A percentile compares a stretch with the other conserved stretches of the same genome.
Conservation (phyloP, 2,329 filamentous ascomycete genomes). For the Penicillium sp. region DNA sequence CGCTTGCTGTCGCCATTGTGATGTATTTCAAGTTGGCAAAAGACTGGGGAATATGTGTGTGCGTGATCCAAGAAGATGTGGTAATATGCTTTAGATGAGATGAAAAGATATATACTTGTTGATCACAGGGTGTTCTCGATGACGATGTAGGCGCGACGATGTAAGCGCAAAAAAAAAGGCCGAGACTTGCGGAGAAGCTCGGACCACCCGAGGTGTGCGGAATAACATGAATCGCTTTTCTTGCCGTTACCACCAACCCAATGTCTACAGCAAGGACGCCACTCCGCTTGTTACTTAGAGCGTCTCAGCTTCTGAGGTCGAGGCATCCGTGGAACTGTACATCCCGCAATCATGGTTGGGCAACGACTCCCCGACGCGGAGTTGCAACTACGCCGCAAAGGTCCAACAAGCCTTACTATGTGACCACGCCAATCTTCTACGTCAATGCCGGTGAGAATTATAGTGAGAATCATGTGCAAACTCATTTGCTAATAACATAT, state of each 20-base stretch:
- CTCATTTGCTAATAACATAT: neutral
- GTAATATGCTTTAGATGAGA: neutral
- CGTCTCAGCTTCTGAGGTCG: conserved; percentile 20
- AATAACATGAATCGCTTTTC: conserved; percentile 18
- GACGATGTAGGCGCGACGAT: conserved; percentile 4
- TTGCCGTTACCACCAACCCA: conserved; percentile 11
- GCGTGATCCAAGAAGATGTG: neutral
- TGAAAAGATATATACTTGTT: neutral
- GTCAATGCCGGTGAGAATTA: conserved; percentile 71
- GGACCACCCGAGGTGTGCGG: conserved; percentile 30
- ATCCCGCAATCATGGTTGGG: conserved; percentile 20
- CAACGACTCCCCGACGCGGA: conserved; percentile 19
- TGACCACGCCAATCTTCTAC: conserved; percentile 97
- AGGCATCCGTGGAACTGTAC: conserved; percentile 26
- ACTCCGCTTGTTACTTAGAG: conserved; percentile 27
- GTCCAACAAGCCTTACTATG: conserved; percentile 72
- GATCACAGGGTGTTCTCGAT: neutral
- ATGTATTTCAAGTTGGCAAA: neutral
- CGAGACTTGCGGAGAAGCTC: conserved; percentile 25
- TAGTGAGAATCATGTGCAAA: neutral
- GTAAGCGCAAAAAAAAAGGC: conserved; percentile 18
- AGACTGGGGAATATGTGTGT: neutral
- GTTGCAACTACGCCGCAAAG: conserved; percentile 24
- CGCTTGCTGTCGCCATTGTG: conserved; percentile 27
- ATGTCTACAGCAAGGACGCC: conserved; percentile 25